phyloP scores from a whole-genome alignment of 345 rosid genomes.

The Corymbia maculata region DNA sequence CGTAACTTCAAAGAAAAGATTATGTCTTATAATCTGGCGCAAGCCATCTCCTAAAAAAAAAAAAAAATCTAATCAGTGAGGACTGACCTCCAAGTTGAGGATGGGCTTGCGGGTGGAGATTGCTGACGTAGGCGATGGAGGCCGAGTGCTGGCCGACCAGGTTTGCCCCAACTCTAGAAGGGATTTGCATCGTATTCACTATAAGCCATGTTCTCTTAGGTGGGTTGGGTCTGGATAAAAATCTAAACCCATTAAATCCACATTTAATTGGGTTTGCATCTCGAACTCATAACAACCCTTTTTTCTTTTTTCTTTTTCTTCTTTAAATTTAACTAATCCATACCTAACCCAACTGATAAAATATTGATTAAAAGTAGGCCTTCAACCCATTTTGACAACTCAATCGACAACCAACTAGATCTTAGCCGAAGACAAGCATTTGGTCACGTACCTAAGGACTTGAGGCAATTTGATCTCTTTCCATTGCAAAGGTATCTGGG shows the following conservation, averaged over 20 bases:
- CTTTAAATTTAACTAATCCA: background rate
- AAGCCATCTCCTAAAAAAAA: background rate
- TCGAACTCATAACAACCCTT: background rate
- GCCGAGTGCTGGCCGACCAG: slow-evolving; percentile 72
- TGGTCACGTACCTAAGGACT: slow-evolving; percentile 40
- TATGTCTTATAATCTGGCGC: background rate
- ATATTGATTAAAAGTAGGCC: background rate
- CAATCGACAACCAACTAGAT: slow-evolving; percentile 18
- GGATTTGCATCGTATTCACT: slow-evolving; percentile 75
- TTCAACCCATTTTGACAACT: background rate
- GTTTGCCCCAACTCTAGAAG: slow-evolving; percentile 95
- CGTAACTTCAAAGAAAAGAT: background rate
- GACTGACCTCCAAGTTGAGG: background rate
- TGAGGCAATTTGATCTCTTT: slow-evolving; percentile 24
- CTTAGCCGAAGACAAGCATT: slow-evolving; percentile 32
- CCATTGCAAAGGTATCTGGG: slow-evolving; percentile 27
- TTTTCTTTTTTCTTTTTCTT: background rate
- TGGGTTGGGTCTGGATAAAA: background rate
- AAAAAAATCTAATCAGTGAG: background rate
- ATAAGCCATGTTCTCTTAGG: background rate
- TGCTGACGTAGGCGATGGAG: background rate
- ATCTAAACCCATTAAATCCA: background rate
- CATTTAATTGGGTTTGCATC: background rate
- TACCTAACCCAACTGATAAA: background rate
- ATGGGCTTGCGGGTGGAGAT: background rate